Evolutionary conservation across 805 yeast genomes (phyloP), one percentile per base, ranked within the genome.

Genomic region (Yarrowia phangngaensis): DNA sequence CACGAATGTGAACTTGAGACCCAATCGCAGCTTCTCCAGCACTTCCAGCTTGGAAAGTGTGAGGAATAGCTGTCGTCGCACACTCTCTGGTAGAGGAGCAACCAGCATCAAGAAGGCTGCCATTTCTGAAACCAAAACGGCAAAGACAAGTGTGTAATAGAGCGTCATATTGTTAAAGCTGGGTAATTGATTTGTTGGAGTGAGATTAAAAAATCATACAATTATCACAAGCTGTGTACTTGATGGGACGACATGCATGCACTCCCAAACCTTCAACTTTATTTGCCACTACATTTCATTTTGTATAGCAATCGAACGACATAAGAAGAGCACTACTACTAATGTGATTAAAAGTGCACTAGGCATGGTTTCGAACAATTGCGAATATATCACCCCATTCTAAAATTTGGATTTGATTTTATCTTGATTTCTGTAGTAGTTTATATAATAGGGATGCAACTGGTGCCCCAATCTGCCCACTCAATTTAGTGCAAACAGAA

Each of bases 11-110:
- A 45, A 45, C 64, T 84, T 84, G 56, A 87, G 71, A 4, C 87
- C 80, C 55, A 87, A 76, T 59, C 82, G 84, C 52, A 88, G 77
- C 56, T 82, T 79, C 55, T 79, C 79, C 46, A 80, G 78, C 59
- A 95, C 80, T 53, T 81, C 62, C 50, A 67, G 72, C 22, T 87
- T 73, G 19, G 98, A 97, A 55, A 87, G 70, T 16, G 98, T 97
- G 46, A 89, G 65, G 8, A 95, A 86, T 55, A 92, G 75, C 29
- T 33, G 38, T n/a, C 50, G 78, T 60, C 96, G 80, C 52, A 81
- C 62, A 51, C 67, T 71, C 23, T 88, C 73, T 16, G 98, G 97
- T 53, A 87, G 70, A 17, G 98, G 98, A 41, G 89, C 65, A 7
- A 95, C 87, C 55, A 92, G 75, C 27, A 85, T 60, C 46, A 86